phyloP scores from a whole-genome alignment of 2,329 filamentous ascomycete genomes.

The Decorospora gaudefroyi region DNA sequence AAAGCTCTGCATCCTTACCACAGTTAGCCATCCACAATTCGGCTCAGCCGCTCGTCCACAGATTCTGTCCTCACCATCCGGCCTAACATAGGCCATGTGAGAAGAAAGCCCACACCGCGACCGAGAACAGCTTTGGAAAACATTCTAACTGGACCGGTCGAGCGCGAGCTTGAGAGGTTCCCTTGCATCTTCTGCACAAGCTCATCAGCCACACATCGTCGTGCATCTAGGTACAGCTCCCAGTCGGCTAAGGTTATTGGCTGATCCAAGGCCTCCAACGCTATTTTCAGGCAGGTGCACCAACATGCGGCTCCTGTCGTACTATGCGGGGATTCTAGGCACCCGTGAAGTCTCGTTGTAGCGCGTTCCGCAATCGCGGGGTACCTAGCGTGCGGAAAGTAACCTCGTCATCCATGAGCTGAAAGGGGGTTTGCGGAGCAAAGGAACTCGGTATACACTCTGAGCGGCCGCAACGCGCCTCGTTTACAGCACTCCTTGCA shows the following conservation, averaged over 20 bases:
- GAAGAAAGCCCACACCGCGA: constrained; percentile 2
- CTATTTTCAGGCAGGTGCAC: constrained; percentile 12
- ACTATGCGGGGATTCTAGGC: constrained; percentile 28
- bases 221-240: constrained; percentile 9
- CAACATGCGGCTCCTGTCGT: constrained; percentile 28
- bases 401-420: too few species aligned
- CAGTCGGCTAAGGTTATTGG: not conserved
- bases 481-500: too few species aligned
- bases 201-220: constrained; percentile 15
- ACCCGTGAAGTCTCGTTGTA: constrained; percentile 16
- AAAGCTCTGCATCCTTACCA: too few species aligned
- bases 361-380: constrained; percentile 27
- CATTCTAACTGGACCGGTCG: constrained; percentile 27
- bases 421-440: constrained; percentile 14
- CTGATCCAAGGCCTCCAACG: constrained; percentile 10
- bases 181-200: constrained; percentile 12
- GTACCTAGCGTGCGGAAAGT: constrained; percentile 11
- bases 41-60: constrained; percentile 4
- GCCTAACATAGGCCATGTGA: constrained; percentile 15
- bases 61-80: constrained; percentile 9
- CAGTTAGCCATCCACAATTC: too few species aligned
- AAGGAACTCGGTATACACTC: too few species aligned
- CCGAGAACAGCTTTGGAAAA: constrained; percentile 16
- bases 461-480: too few species aligned
- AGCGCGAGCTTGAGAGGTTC: constrained; percentile 23